Percentiles rank a stretch among this genome's conserved stretches.
Evolutionary conservation across 768 basidiomycete genomes (phyloP).

Genomic region (Macrocybe gigantea): DNA sequence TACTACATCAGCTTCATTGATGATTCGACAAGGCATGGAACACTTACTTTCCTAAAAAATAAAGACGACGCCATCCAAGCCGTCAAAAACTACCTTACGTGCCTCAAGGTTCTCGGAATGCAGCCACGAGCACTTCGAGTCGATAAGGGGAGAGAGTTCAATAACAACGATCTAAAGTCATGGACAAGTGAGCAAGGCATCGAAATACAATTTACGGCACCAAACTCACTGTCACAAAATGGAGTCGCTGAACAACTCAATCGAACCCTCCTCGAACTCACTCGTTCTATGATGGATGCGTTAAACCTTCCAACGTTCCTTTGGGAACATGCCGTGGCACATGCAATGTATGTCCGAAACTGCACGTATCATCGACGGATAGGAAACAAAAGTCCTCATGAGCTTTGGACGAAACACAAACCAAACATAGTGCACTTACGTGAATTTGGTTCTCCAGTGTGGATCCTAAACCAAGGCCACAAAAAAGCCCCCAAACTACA

Average conservation of each 20-base stretch:
- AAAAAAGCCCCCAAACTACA: conserved; percentile 1
- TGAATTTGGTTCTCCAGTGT: conserved; percentile 10
- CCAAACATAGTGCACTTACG: conserved; percentile 16
- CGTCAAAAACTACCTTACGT: conserved; percentile 17
- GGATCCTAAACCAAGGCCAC: neutral
- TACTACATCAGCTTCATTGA: conserved; percentile 25
- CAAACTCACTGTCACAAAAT: conserved; percentile 18
- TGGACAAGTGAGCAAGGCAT: conserved; percentile 15
- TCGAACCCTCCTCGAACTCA: conserved; percentile 13
- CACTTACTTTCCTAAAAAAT: conserved; percentile 8
- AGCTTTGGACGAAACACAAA: conserved; percentile 13
- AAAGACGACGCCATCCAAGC: conserved; percentile 11
- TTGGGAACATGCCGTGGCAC: conserved; percentile 18
- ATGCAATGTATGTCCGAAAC: conserved; percentile 15
- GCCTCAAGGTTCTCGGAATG: conserved; percentile 10
- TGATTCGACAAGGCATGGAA: neutral
- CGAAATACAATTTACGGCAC: conserved; percentile 11
- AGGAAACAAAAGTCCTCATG: conserved; percentile 16
- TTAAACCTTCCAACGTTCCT: conserved; percentile 13
- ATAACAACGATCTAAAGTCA: conserved; percentile 10
- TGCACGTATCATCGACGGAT: conserved; percentile 11
- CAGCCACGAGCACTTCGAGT: conserved; percentile 10
- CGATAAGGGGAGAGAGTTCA: conserved; percentile 21
- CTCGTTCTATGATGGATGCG: conserved; percentile 13
- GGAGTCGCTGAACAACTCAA: conserved; percentile 21